Conservation (phyloP, 139 green algal genomes). For the Astrephomene gubernaculifera region DNA sequence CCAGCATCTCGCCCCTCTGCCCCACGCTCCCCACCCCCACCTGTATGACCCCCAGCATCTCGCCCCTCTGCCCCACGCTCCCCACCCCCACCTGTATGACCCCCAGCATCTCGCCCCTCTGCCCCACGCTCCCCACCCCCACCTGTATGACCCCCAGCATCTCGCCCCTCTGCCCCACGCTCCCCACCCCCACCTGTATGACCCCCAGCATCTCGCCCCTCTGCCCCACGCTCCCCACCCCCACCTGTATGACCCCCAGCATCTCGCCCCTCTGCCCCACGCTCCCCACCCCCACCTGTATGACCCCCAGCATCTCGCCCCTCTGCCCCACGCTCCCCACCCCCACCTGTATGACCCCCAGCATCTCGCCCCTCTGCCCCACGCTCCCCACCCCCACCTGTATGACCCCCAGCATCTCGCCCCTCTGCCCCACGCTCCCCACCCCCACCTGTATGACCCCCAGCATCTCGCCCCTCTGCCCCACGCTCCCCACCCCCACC, state of each 20-base stretch:
- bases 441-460: slow-evolving; percentile 55
- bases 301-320: slow-evolving; percentile 65
- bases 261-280: slow-evolving; percentile 65
- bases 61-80: slow-evolving; percentile 51
- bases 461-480: slow-evolving; percentile 67
- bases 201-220: slow-evolving; percentile 65
- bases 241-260: slow-evolving; percentile 60
- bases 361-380: slow-evolving; percentile 64
- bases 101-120: slow-evolving; percentile 65
- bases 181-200: slow-evolving; percentile 52
- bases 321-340: slow-evolving; percentile 60
- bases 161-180: slow-evolving; percentile 53
- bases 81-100: slow-evolving; percentile 58
- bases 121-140: slow-evolving; percentile 57
- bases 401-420: slow-evolving; percentile 68
- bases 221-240: slow-evolving; percentile 58
- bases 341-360: slow-evolving; percentile 60
- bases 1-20: slow-evolving; percentile 65
- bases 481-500: slow-evolving; percentile 53
- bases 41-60: slow-evolving; percentile 71
- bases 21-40: slow-evolving; percentile 57
- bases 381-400: slow-evolving; percentile 52
- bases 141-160: slow-evolving; percentile 71
- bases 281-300: slow-evolving; percentile 48
- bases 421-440: slow-evolving; percentile 56